phyloP scores from a whole-genome alignment of 2,329 filamentous ascomycete species.

The Paramyrothecium roridum region DNA sequence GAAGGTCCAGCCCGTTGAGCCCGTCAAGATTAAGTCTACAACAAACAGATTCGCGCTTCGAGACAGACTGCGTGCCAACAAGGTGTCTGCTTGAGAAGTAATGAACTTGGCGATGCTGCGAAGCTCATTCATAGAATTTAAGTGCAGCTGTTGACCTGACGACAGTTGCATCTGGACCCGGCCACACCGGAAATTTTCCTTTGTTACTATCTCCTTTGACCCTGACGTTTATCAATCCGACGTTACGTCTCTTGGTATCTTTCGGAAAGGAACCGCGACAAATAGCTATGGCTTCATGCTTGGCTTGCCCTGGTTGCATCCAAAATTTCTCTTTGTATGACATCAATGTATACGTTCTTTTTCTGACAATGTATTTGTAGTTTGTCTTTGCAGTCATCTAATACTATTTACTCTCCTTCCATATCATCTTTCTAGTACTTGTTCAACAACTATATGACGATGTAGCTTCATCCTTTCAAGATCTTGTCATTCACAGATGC shows the following conservation, averaged over 20 bases:
- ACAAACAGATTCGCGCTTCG: neutral
- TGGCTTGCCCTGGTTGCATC: neutral
- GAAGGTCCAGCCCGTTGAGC: neutral
- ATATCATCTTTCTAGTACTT: too few relatives aligned
- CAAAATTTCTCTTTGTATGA: neutral
- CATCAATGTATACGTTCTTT: neutral
- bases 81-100: neutral
- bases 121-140: neutral
- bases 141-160: neutral
- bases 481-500: too few relatives aligned
- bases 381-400: too few relatives aligned
- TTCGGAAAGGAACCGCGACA: too few relatives aligned
- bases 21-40: neutral
- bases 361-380: neutral
- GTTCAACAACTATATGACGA: too few relatives aligned
- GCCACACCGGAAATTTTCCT: constrained; percentile 1
- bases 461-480: too few relatives aligned
- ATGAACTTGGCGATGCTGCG: neutral
- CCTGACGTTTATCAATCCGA: too few relatives aligned
- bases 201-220: neutral
- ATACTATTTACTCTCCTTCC: too few relatives aligned
- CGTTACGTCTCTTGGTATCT: too few relatives aligned
- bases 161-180: neutral
- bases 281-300: too few relatives aligned
- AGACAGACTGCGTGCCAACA: neutral